phyloP scores from a whole-genome alignment of 768 basidiomycete species.

The Panaeolus papilionaceus region DNA sequence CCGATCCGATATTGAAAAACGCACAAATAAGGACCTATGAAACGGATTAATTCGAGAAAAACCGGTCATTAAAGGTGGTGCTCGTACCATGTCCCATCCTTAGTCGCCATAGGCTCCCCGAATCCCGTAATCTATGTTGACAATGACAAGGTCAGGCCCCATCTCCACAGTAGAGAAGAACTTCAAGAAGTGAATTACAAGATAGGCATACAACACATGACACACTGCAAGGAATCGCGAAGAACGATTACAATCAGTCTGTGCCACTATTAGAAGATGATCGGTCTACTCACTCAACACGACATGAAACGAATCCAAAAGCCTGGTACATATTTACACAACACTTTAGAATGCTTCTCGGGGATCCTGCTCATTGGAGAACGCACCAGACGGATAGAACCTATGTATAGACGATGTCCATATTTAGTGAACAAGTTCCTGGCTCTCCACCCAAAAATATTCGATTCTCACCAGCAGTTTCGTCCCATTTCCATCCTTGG shows the following conservation, averaged over 20 bases:
- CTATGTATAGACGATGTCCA: conserved; percentile 13
- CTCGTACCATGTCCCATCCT: conserved; percentile 44
- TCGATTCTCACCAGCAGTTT: conserved; percentile 41
- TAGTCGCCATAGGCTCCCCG: conserved; percentile 34
- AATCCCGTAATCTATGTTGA: conserved; percentile 44
- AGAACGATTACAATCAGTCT: conserved; percentile 1
- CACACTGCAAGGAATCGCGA: conserved; percentile 37
- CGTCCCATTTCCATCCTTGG: conserved; percentile 39
- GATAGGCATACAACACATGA: conserved; percentile 48
- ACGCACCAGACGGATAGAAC: conserved; percentile 16
- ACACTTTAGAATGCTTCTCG: neutral
- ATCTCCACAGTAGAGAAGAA: neutral
- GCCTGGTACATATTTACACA: conserved; percentile 31
- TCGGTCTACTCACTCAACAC: conserved; percentile 40
- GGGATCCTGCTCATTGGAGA: conserved; percentile 1
- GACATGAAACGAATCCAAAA: conserved; percentile 47
- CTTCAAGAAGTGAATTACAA: conserved; percentile 35
- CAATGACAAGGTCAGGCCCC: neutral
- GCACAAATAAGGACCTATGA: conserved; percentile 43
- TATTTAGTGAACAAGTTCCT: neutral
- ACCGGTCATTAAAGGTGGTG: neutral
- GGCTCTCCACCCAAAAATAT: neutral
- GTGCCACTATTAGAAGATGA: neutral
- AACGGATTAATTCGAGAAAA: neutral
- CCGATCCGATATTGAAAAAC: conserved; percentile 18